Evolutionary conservation across 1,139 yeast species (phyloP).

Genomic region (Chernovozyma sophiae-reginae): DNA sequence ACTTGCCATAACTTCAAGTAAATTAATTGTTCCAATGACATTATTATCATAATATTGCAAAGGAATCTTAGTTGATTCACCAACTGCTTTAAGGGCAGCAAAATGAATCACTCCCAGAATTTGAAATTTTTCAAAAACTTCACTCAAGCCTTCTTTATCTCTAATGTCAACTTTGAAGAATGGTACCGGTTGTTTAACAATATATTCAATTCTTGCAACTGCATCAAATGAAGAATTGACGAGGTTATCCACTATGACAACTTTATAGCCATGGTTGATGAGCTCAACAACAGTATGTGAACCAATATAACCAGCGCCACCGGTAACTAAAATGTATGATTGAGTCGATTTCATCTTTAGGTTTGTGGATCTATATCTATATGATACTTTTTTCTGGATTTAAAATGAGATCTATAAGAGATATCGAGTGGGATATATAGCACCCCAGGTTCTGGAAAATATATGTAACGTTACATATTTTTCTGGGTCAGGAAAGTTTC

Average conservation of each 20-base stretch:
- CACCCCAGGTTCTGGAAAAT: too few species aligned
- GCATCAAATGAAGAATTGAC: constrained; percentile 68
- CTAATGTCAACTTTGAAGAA: constrained; percentile 60
- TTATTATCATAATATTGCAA: constrained; percentile 67
- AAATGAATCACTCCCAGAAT: constrained; percentile 70
- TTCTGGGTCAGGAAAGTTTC: too few species aligned
- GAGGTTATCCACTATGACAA: constrained; percentile 68
- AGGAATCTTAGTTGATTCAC: constrained; percentile 75
- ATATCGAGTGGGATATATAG: too few species aligned
- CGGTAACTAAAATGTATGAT: constrained; percentile 63
- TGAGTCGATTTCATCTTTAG: not conserved
- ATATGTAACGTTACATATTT: too few species aligned
- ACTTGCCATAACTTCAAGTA: constrained; percentile 51
- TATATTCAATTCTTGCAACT: constrained; percentile 57
- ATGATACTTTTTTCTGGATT: too few species aligned
- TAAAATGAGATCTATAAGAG: too few species aligned
- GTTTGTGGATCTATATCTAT: too few species aligned
- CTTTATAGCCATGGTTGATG: constrained; percentile 60
- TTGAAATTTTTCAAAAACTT: constrained; percentile 47
- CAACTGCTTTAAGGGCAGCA: constrained; percentile 87
- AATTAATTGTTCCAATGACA: constrained; percentile 59
- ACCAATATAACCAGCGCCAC: constrained; percentile 88
- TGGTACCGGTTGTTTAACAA: constrained; percentile 48
- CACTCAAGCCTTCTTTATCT: constrained; percentile 43
- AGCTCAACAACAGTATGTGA: constrained; percentile 74